Evolutionary conservation across 2,329 filamentous ascomycete genomes (phyloP).

Genomic region (Botrytis hyacinthi): DNA sequence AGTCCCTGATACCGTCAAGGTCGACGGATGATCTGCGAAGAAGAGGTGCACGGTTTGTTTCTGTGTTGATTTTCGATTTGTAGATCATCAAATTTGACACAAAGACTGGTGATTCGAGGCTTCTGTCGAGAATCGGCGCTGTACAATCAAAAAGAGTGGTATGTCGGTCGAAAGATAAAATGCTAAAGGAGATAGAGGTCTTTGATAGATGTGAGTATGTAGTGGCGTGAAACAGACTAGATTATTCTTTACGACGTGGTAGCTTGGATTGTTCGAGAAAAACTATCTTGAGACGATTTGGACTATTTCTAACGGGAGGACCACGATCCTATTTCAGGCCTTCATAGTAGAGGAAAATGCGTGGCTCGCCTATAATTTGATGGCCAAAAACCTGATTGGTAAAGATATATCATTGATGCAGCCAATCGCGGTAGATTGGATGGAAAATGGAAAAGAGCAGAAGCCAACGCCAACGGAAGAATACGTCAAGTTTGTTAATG

Average conservation of each 20-base stretch:
- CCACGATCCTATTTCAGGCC: slow-evolving; percentile 40
- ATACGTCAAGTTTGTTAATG: slow-evolving; percentile 36
- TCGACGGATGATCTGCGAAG: slow-evolving; percentile 38
- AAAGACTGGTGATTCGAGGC: slow-evolving; percentile 26
- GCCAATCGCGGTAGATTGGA: slow-evolving; percentile 46
- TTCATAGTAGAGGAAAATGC: slow-evolving; percentile 42
- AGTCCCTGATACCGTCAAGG: slow-evolving; percentile 39
- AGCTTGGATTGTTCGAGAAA: slow-evolving; percentile 29
- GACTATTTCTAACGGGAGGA: slow-evolving; percentile 33
- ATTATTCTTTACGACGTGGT: slow-evolving; percentile 27
- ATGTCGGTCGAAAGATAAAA: slow-evolving; percentile 22
- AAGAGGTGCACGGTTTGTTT: slow-evolving; percentile 25
- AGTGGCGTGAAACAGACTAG: slow-evolving; percentile 35
- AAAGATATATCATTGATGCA: slow-evolving; percentile 35
- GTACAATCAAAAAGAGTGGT: slow-evolving; percentile 22
- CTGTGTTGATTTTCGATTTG: slow-evolving; percentile 9
- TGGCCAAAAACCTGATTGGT: slow-evolving; percentile 49
- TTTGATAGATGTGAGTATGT: slow-evolving; percentile 30
- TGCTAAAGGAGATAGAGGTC: slow-evolving; percentile 26
- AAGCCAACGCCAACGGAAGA: slow-evolving; percentile 34
- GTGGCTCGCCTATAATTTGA: slow-evolving; percentile 44
- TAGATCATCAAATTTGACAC: slow-evolving; percentile 18
- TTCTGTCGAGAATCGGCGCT: slow-evolving; percentile 25
- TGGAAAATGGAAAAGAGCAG: slow-evolving; percentile 28
- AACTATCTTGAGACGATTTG: slow-evolving; percentile 37